A percentile compares a stretch with the other conserved stretches of the same genome.
These are phyloP conservation scores for Microthyrium microscopicum DNA, from an alignment of 2,329 filamentous ascomycete species.

Conservation along the genomic window DNA sequence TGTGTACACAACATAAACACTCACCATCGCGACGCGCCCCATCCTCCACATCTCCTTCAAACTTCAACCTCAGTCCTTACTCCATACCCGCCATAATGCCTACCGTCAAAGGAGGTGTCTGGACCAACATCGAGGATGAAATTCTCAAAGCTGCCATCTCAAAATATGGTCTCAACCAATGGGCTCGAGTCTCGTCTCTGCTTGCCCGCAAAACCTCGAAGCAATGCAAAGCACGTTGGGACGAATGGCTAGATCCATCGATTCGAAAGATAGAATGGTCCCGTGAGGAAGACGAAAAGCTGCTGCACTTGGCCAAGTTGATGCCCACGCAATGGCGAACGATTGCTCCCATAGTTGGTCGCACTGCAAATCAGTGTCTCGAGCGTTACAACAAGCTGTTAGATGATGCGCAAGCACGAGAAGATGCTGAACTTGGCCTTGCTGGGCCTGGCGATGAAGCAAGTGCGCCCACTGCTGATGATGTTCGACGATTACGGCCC, in stretches of 20 bases:
- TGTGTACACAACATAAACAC: too few relatives aligned
- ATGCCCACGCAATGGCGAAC: conserved; percentile 99
- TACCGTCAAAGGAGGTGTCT: conserved; percentile 50
- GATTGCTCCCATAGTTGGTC: conserved; percentile 74
- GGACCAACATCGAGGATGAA: conserved; percentile 71
- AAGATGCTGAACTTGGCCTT: conserved; percentile 64
- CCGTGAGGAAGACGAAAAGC: conserved; percentile 94
- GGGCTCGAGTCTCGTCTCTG: conserved; percentile 94
- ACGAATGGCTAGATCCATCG: conserved; percentile 93
- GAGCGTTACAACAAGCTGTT: conserved; percentile 94
- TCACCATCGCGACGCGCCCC: background rate
- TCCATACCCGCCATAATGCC: background rate
- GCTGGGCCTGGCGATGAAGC: conserved; percentile 78
- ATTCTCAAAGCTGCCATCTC: conserved; percentile 64
- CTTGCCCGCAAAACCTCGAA: conserved; percentile 95
- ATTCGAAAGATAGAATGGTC: conserved; percentile 99
- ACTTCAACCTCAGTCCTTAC: background rate
- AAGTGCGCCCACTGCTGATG: conserved; percentile 75
- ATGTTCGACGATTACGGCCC: conserved; percentile 73
- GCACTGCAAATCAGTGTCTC: conserved; percentile 91
- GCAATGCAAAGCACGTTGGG: conserved; percentile 97
- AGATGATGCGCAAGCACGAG: conserved; percentile 84
- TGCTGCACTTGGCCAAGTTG: conserved; percentile 89
- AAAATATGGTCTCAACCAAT: conserved; percentile 44
- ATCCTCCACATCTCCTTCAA: background rate